Evolutionary conservation across 768 basidiomycete species (phyloP).

Genomic region (Collybia mongolica): DNA sequence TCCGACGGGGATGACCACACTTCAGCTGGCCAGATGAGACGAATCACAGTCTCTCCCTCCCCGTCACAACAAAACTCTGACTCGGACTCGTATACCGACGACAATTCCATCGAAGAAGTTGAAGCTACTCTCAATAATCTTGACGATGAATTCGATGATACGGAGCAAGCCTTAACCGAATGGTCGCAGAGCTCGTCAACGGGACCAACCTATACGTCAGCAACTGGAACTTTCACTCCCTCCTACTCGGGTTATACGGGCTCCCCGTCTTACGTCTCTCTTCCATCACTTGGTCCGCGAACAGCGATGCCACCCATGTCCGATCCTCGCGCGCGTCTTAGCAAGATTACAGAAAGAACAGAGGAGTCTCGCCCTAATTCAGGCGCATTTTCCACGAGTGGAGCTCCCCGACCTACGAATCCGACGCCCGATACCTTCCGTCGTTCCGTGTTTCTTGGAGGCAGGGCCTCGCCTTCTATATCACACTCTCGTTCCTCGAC

Average conservation of each 20-base stretch:
- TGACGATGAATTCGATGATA: conserved; percentile 64
- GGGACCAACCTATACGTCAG: conserved; percentile 38
- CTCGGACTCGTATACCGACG: conserved; percentile 44
- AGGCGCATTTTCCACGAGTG: conserved; percentile 31
- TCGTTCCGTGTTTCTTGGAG: conserved; percentile 42
- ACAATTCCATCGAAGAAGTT: conserved; percentile 69
- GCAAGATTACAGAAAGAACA: conserved; percentile 77
- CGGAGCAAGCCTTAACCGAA: conserved; percentile 63
- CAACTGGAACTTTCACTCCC: conserved; percentile 29
- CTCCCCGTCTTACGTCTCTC: conserved; percentile 44
- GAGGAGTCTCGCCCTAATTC: conserved; percentile 69
- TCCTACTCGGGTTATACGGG: conserved; percentile 39
- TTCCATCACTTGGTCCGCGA: conserved; percentile 37
- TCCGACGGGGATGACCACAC: conserved; percentile 42
- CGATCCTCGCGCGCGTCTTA: conserved; percentile 51
- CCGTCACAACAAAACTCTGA: conserved; percentile 32
- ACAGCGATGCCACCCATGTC: conserved; percentile 30
- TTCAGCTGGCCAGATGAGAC: conserved; percentile 47
- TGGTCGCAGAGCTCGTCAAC: conserved; percentile 56
- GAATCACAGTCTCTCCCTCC: conserved; percentile 54
- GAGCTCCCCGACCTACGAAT: conserved; percentile 33
- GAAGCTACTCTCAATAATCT: conserved; percentile 66
- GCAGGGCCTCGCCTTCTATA: conserved; percentile 26
- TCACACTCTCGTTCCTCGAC: conserved; percentile 57
- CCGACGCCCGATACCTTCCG: conserved; percentile 45